A percentile compares a stretch with the other conserved stretches of the same genome.
Conservation (phyloP, 768 basidiomycete genomes). For the Boletus subparvulus region DNA sequence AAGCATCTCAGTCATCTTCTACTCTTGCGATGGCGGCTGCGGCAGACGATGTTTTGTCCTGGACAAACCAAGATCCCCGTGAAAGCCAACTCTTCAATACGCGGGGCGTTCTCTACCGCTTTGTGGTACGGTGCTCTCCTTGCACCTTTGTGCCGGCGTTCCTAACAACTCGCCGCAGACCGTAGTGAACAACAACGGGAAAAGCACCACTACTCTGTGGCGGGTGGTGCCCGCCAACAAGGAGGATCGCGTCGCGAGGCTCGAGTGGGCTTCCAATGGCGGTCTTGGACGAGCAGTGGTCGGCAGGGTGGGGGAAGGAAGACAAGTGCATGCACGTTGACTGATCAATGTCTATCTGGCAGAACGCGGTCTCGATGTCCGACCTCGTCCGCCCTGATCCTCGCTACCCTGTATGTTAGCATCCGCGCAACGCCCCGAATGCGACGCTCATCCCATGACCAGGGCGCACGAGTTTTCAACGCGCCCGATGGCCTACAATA, state of each 20-base stretch:
- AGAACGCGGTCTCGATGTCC: conserved; percentile 79
- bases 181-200: conserved; percentile 56
- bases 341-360: conserved; percentile 31
- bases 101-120: conserved; percentile 80
- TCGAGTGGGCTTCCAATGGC: conserved; percentile 83
- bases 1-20: conserved; percentile 33
- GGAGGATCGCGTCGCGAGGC: conserved; percentile 84
- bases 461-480: conserved; percentile 71
- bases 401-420: conserved; percentile 52
- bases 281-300: conserved; percentile 83
- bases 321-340: conserved; percentile 14
- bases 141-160: conserved; percentile 15
- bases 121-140: conserved; percentile 52
- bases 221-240: conserved; percentile 80
- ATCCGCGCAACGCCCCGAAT: conserved; percentile 10
- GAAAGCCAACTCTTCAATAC: conserved; percentile 81
- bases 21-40: conserved; percentile 48
- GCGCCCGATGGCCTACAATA: conserved; percentile 82
- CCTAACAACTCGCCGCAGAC: conserved; percentile 50
- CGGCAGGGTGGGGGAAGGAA: conserved; percentile 60
- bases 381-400: conserved; percentile 76
- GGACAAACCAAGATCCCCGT: conserved; percentile 85
- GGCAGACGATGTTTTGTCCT: conserved; percentile 73
- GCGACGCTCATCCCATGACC: conserved; percentile 17
- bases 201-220: conserved; percentile 75